Evolutionary conservation across 345 rosid species (phyloP), one percentile per base, ranked within the genome.

Genomic region (Psidium friedrichsthalianum): DNA sequence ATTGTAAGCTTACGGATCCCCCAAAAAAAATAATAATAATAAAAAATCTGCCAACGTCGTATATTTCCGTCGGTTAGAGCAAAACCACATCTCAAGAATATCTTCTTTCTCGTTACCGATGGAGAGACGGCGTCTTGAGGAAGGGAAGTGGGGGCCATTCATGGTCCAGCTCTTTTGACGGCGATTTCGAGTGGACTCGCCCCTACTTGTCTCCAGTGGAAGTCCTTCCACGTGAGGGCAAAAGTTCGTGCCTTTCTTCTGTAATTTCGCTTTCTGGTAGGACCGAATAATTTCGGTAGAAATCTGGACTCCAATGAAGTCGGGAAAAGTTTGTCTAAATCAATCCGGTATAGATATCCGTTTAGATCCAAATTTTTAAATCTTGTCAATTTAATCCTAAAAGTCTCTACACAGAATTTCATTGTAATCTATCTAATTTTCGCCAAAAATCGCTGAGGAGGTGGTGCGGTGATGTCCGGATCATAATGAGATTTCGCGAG

Each of bases 401-500:
- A 36, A 36, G 3, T 36, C 36, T 36, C 3, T 36, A 36, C 36
- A 36, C 2, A 36, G 3, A 36, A 36, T 36, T 36, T 36, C 36
- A 36, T 36, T 36, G 36, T 36, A 36, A 36, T 36, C 36, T 36
- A 36, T 36, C 36, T 36, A 36, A 36, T 36, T 36, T 36, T 36
- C 36, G 36, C 36, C 36, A 36, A 36, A 36, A 36, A 7, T 25
- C 0, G 7, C 16, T 58, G 5, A 58, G 1, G n/a, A 25, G 64
- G 3, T 58, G 64, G n/a, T 58, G 8, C 2, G 14, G 29, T 8
- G 1, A 3, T 58, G 32, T n/a, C 11, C 1, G 5, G 32, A n/a
- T 1, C 6, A 1, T 6, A 58, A 58, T n/a, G 61, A 1, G 2
- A n/a, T n/a, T 58, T 58, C 0, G 1, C 1, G 5, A 27, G 27